Conservation (phyloP, 2,329 filamentous ascomycete genomes). For the Ophiostoma quercus region DNA sequence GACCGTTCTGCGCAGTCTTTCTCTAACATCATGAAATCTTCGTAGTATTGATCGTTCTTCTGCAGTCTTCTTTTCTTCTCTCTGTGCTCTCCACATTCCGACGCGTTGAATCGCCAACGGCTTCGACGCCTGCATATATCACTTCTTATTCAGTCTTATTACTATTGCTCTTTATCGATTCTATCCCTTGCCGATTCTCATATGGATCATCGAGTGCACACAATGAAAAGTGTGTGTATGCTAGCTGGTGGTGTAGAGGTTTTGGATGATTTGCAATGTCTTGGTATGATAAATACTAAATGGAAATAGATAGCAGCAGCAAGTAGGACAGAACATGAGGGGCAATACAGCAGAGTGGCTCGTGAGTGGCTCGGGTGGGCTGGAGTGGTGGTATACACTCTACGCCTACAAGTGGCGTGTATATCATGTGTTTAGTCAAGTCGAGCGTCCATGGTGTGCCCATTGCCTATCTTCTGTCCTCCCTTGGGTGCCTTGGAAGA, state of each 20-base stretch:
- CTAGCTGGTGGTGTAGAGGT: not conserved
- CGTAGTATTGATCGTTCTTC: not conserved
- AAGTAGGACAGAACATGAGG: not conserved
- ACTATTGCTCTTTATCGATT: slow-evolving; percentile 4
- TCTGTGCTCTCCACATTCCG: not conserved
- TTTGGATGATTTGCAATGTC: slow-evolving; percentile 7
- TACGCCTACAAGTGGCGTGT: slow-evolving; percentile 2
- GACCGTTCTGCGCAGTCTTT: not conserved
- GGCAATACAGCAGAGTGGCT: not conserved
- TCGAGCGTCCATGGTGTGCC: not conserved
- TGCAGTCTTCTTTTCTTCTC: not conserved
- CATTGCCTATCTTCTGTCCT: slow-evolving; percentile 2
- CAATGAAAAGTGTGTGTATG: not conserved
- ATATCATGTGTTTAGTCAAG: slow-evolving; percentile 10
- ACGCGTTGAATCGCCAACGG: slow-evolving; percentile 15
- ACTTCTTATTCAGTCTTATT: not conserved
- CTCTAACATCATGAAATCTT: not conserved
- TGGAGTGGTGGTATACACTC: not conserved
- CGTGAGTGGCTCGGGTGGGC: not conserved
- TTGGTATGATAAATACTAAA: slow-evolving; percentile 2
- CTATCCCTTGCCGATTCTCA: slow-evolving; percentile 1
- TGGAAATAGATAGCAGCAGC: not conserved
- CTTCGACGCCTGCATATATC: not conserved
- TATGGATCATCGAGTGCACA: slow-evolving; percentile 5
- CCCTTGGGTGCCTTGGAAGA: slow-evolving; percentile 11